phyloP scores from a whole-genome alignment of 345 rosid genomes.

The Abelmoschus esculentus region DNA sequence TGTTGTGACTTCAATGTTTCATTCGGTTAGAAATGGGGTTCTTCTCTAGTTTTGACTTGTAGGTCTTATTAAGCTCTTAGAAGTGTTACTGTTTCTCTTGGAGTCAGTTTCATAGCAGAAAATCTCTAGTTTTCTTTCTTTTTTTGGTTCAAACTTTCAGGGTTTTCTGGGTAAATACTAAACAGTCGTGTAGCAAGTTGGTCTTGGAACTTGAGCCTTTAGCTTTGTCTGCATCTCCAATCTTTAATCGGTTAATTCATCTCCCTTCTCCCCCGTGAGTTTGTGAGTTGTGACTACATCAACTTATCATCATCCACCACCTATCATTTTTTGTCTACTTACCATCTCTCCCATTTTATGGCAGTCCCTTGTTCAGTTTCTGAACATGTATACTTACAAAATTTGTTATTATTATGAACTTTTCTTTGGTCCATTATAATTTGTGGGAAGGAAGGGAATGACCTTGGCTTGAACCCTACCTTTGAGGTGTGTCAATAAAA shows the following conservation, averaged over 20 bases:
- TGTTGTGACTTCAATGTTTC: too few relatives aligned
- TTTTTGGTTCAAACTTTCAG: background rate
- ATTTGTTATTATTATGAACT: background rate
- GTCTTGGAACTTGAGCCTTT: constrained; percentile 9
- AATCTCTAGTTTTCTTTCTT: background rate
- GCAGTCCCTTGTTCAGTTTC: too few relatives aligned
- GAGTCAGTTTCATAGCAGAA: background rate
- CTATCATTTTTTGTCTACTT: background rate
- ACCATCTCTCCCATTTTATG: background rate
- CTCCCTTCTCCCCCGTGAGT: background rate
- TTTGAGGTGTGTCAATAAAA: too few relatives aligned
- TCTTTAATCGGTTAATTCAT: background rate
- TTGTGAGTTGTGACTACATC: background rate
- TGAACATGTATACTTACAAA: background rate
- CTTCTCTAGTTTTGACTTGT: background rate
- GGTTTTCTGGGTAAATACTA: background rate
- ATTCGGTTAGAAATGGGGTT: background rate
- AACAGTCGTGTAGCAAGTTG: background rate
- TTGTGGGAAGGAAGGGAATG: too few relatives aligned
- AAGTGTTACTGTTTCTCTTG: background rate
- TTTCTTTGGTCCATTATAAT: background rate
- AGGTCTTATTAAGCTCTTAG: background rate
- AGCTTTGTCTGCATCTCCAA: background rate
- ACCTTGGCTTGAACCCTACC: too few relatives aligned
- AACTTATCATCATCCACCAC: background rate